phyloP scores from a whole-genome alignment of 345 rosid genomes.

The Cardamine resedifolia region DNA sequence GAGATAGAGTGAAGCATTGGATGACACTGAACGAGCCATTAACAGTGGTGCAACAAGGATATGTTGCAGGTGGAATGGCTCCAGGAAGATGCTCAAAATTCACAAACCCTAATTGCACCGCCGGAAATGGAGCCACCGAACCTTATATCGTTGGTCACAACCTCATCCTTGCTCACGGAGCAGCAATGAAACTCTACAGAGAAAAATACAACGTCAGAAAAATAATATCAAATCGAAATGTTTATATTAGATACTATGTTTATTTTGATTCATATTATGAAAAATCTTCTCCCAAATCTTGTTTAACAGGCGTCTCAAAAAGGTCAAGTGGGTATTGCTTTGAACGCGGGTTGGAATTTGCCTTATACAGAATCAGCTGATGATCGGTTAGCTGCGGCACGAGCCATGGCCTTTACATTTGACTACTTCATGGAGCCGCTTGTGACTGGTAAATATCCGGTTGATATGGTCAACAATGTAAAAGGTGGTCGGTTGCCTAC shows the following conservation, averaged over 20 bases:
- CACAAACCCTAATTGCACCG: conserved; percentile 31
- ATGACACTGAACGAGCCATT: conserved; percentile 49
- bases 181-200: conserved; percentile 39
- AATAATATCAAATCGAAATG: no score
- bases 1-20: conserved; percentile 55
- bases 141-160: conserved; percentile 43
- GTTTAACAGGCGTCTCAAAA: conserved; percentile 40
- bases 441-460: conserved; percentile 52
- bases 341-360: conserved; percentile 40
- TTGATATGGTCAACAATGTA: conserved; percentile 39
- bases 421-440: conserved; percentile 58
- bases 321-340: conserved; percentile 46
- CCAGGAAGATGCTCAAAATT: conserved; percentile 44
- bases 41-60: conserved; percentile 35
- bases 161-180: conserved; percentile 46
- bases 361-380: conserved; percentile 39
- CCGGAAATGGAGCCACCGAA: conserved; percentile 39
- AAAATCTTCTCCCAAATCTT: background rate
- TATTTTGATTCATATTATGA: background rate
- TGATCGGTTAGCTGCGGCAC: conserved; percentile 40
- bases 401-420: conserved; percentile 48
- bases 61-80: conserved; percentile 30
- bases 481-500: conserved; percentile 51
- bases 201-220: conserved; percentile 36
- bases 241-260: background rate